Base-by-base conservation (phyloP, 768 basidiomycete species). In the Termitomyces eurrhizus region DNA sequence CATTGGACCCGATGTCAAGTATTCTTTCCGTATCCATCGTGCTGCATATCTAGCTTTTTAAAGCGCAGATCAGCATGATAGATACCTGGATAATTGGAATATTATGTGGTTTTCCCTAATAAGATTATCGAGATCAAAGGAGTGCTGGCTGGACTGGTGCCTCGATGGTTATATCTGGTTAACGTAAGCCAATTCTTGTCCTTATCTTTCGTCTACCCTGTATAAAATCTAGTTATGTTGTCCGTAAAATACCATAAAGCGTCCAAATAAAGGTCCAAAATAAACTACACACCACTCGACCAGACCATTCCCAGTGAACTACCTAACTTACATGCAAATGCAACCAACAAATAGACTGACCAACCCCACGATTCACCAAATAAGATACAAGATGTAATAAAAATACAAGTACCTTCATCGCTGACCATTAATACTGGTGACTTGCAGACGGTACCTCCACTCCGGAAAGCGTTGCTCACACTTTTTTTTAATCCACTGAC, bases 401-500 rank as follows among this genome's bases (percentile, higher is more conserved):
- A 24, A 36, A 21, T 52, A 52, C 33, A 12, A n/a, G 37, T 29
- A 42, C 53, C 53, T 44, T 55, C n/a, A 55, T 44, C 18, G 29
- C 1, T 55, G 29, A 0, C 58, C 48, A 29, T 41, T 21, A 8
- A 59, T 16, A 24, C n/a, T 36, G 7, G 35, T 56, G 13, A 60
- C 39, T 32, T 29, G 32, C 32, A 62, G 52, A 16, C 59, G 21
- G 29, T 45, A 21, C 16, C 11, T 32, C 45, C 48, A 44, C n/a
- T 48, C 42, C 21, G 56, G 46, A 24, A 57, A 62, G 24, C 53
- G 54, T 26, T 57, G 36, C 24, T 53, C 44, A 9, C 35, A 63
- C 9, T 46, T 57, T 11, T n/a, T 53, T 11, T n/a, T 56, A 21
- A 65, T 50, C 64, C 64, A 65, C 2, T 13, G 37, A 6, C 58